Conservation (phyloP, 495 filamentous ascomycete genomes). For the Copromyces sp. region DNA sequence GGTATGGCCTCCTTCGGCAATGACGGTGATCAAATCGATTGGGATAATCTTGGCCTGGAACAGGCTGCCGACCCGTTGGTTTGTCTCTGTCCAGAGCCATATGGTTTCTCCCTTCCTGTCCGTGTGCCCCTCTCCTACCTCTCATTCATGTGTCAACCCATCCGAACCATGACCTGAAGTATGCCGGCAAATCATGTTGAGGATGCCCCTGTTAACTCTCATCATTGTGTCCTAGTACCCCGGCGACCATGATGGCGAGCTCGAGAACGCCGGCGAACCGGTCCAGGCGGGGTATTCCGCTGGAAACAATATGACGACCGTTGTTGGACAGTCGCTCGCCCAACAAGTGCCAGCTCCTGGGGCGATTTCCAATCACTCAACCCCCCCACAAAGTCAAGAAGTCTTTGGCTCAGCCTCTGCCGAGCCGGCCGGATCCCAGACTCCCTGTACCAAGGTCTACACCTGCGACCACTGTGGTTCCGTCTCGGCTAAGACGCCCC, state of each 20-base stretch:
- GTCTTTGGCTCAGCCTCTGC: not conserved
- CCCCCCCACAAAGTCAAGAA: fast-evolving
- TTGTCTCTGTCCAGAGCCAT: not conserved
- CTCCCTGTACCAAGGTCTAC: not conserved
- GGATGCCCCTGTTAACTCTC: not conserved
- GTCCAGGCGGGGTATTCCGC: not conserved
- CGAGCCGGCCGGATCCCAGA: not conserved
- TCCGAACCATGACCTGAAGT: too few relatives aligned
- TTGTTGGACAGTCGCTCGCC: not conserved
- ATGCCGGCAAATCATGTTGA: too few relatives aligned
- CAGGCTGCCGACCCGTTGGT: not conserved
- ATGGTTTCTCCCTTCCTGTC: not conserved
- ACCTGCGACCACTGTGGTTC: not conserved
- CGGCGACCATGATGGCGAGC: not conserved
- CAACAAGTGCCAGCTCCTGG: not conserved
- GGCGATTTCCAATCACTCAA: fast-evolving
- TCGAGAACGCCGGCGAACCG: fast-evolving
- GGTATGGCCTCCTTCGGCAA: not conserved
- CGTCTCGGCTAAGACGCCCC: not conserved
- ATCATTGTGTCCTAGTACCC: not conserved
- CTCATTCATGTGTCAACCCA: not conserved
- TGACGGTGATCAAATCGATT: fast-evolving
- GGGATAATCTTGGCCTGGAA: not conserved
- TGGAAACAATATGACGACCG: not conserved
- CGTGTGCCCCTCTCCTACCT: not conserved